phyloP scores from a whole-genome alignment of 805 yeast genomes.

The Yamadazyma takamatsuzukensis region DNA sequence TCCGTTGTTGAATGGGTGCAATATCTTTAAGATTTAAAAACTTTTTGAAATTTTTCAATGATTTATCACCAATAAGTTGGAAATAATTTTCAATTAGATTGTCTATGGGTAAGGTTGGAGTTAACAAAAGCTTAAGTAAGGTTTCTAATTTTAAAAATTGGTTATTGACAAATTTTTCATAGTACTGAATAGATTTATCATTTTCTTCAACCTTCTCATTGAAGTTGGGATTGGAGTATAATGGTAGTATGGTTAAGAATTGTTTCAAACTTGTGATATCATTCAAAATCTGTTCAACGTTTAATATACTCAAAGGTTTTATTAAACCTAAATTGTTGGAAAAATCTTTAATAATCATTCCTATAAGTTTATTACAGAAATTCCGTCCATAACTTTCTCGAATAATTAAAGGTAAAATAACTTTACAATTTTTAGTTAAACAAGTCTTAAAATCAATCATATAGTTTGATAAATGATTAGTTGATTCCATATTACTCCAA shows the following conservation, averaged over 20 bases:
- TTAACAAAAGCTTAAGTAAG: constrained; percentile 64
- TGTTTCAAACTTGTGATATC: constrained; percentile 68
- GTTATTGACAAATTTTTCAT: constrained; percentile 39
- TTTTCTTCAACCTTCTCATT: constrained; percentile 13
- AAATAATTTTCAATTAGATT: constrained; percentile 64
- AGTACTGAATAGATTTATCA: constrained; percentile 22
- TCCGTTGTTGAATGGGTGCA: constrained; percentile 20
- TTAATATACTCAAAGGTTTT: constrained; percentile 63
- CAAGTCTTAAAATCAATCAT: constrained; percentile 53
- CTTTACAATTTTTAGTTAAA: constrained; percentile 41
- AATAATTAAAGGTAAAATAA: constrained; percentile 55
- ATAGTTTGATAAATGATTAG: constrained; percentile 70
- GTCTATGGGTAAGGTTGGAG: constrained; percentile 58
- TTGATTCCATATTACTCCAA: constrained; percentile 65
- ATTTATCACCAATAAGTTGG: constrained; percentile 61
- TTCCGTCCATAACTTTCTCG: constrained; percentile 70
- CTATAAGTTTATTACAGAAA: constrained; percentile 74
- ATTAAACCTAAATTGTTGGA: constrained; percentile 54
- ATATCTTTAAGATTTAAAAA: constrained; percentile 63
- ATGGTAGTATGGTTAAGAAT: constrained; percentile 45
- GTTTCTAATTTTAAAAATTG: constrained; percentile 49
- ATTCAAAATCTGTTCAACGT: constrained; percentile 75
- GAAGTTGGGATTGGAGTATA: constrained; percentile 35
- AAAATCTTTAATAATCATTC: constrained; percentile 54
- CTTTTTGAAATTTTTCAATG: constrained; percentile 59